phyloP scores from a whole-genome alignment of 1,284 basidiomycete species.

The Testicularia cyperi region DNA sequence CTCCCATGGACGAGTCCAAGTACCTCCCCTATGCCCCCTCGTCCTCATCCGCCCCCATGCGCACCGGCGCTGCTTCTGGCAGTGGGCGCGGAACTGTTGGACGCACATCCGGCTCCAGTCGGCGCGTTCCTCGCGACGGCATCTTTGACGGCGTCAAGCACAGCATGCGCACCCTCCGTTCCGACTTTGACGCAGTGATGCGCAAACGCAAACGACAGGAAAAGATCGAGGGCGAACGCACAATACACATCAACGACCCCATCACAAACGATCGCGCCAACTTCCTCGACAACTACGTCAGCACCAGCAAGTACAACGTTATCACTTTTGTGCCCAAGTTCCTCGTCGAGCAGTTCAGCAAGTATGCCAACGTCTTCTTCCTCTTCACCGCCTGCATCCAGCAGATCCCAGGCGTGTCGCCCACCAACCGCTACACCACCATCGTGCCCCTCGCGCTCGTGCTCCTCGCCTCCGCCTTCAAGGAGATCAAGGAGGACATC shows the following conservation, averaged over 20 bases:
- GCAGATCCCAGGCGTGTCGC: constrained; percentile 96
- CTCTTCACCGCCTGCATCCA: constrained; percentile 97
- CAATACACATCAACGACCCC: constrained; percentile 52
- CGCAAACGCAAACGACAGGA: constrained; percentile 32
- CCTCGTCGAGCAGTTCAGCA: constrained; percentile 88
- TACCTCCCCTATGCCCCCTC: constrained; percentile 10
- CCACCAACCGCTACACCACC: constrained; percentile 92
- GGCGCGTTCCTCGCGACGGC: constrained; percentile 35
- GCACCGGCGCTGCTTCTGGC: not conserved
- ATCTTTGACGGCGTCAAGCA: constrained; percentile 38
- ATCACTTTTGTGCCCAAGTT: constrained; percentile 91
- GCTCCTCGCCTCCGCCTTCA: constrained; percentile 90
- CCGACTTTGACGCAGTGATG: constrained; percentile 38
- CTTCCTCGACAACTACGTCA: constrained; percentile 73
- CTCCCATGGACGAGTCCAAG: constrained; percentile 19
- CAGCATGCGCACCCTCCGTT: constrained; percentile 31
- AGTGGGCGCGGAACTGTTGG: constrained; percentile 11
- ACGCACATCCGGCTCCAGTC: constrained; percentile 15
- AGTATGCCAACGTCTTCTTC: constrained; percentile 99
- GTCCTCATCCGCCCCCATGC: not conserved
- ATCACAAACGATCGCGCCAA: constrained; percentile 46
- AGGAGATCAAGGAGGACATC: constrained; percentile 92
- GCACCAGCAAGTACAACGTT: constrained; percentile 92
- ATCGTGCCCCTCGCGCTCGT: constrained; percentile 88
- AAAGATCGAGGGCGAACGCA: constrained; percentile 44